Evolutionary conservation across 2,329 filamentous ascomycete genomes (phyloP), one percentile per base, ranked within the genome.

Genomic region (Acephala macrosclerotiorum): DNA sequence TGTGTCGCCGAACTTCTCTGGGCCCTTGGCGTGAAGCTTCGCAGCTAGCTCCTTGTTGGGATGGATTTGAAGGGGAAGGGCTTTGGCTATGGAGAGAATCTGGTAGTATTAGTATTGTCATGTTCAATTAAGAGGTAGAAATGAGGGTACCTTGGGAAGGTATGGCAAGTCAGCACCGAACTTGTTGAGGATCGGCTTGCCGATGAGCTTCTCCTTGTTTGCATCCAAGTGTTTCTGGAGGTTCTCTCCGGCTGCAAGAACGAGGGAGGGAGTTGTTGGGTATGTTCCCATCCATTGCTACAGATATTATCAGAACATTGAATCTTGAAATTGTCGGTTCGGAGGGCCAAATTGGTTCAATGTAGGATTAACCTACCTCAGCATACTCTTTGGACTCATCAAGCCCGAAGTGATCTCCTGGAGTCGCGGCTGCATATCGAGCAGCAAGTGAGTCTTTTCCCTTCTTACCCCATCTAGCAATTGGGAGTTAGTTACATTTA

Each of bases 21-120:
- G 90, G 61, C 92, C 83, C 69, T 87, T 76, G 61, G 83, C 75
- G 78, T 93, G 89, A 1, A 93, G 82, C 71, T 88, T 83, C 9
- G 83, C 78, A 0, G 91, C 85, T 1, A 93, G 83, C 0, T 85
- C 80, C 73, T 90, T 91, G 79, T 93, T 86, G 36, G 91, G 91
- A 69, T 94, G 91, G 16, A 93, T 84, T 74, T 94, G 91, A 2
- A 94, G 81, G 0, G 90, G 91, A 0, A 94, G 83, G 0, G 91
- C 91, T 76, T 93, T 93, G 42, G 84, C 83, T 73, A 94, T 93
- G 9, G 90, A 93, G 1, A 94, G 81, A 49, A 94, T 88, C 81
- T 85, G 63, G 22, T 8, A 6, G 9, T 1, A 58, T 36, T 60
- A 61, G 26, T n/a, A 22, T 22, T 22, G 9, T 40, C 26, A 11